Base-by-base conservation (phyloP, 768 basidiomycete genomes). In the Tulasnella sp. region DNA sequence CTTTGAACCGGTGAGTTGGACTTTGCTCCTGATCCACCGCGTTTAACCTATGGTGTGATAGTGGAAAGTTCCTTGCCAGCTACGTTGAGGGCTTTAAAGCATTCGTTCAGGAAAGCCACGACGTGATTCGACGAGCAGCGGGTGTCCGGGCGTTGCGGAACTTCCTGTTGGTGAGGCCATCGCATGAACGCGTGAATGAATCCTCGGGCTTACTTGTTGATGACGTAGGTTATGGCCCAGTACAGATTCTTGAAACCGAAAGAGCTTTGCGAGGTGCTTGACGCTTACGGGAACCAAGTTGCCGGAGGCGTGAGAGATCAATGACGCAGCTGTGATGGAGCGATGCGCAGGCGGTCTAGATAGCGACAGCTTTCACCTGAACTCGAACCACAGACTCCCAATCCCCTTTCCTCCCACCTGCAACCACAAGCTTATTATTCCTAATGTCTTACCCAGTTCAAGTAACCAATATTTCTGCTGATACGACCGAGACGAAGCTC, bases 391-490 rank as follows among this genome's bases (percentile, higher is more conserved):
- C 28, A 42, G 42, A 28, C 44, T 41, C 44, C 31, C 72, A 42
- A 79, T 69, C 28, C 54, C 37, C 64, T 72, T 8, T 16, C 74
- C 28, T 31, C 1, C 69, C 72, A 5, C 64, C 37, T 75, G 28
- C 72, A 80, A 74, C 22, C 42, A 42, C 73, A 24, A 28, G 20
- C n/a, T 64, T 50, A 42, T 46, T 46, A 48, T 41, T 31, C 50
- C 72, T 64, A 42, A 78, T 78, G 72, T 74, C 79, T 31, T 80
- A 46, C 79, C n/a, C 79, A 69, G 72, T 80, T n/a, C 81, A 96
- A 93, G 95, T 97, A 76, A 89, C 93, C 28, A 90, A 90, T 75
- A 90, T 98, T 84, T 86, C 93, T 7, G 85, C 92, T 1, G 86
- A 87, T 58, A 96, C 94, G 18, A 91, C 90, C 34, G 87, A 94